Evolutionary conservation across 495 filamentous ascomycete species (phyloP).

Genomic region (Geopyxis carbonaria): DNA sequence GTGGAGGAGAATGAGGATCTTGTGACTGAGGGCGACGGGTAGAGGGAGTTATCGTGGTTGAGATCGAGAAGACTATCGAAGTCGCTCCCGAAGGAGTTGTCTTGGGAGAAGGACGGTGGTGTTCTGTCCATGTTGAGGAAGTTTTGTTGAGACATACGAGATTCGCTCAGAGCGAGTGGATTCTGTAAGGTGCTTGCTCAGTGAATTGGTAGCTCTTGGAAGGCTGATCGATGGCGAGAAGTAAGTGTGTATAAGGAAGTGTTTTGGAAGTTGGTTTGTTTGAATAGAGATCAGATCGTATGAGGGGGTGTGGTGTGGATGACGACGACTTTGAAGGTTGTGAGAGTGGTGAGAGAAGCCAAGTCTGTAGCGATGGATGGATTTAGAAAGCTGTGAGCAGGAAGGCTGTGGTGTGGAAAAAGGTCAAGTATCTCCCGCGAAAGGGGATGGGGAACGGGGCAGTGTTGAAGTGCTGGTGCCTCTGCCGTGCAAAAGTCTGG

Average conservation of each 20-base stretch:
- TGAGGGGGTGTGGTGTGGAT: too few relatives aligned
- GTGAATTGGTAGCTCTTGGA: too few relatives aligned
- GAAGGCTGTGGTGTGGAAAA: not conserved
- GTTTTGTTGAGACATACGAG: not conserved
- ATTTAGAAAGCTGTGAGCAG: not conserved
- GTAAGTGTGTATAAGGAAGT: not conserved
- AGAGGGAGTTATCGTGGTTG: conserved; percentile 12
- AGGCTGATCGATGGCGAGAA: too few relatives aligned
- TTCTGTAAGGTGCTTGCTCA: not conserved
- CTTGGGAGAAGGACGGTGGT: conserved; percentile 15
- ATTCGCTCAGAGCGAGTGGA: not conserved
- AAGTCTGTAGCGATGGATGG: conserved; percentile 1
- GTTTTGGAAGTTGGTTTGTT: too few relatives aligned
- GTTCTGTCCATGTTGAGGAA: conserved; percentile 11
- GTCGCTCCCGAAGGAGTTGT: conserved; percentile 18
- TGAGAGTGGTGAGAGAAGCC: too few relatives aligned
- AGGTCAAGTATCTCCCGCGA: not conserved
- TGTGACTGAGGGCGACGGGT: conserved; percentile 15
- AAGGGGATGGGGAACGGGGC: not conserved
- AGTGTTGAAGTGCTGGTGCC: conserved; percentile 1
- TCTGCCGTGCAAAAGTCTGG: not conserved
- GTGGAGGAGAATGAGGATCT: conserved; percentile 15
- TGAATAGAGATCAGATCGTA: too few relatives aligned
- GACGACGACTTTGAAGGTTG: not conserved
- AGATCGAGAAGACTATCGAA: conserved; percentile 24